phyloP scores from a whole-genome alignment of 2,329 filamentous ascomycete genomes.

The Didymella exigua region DNA sequence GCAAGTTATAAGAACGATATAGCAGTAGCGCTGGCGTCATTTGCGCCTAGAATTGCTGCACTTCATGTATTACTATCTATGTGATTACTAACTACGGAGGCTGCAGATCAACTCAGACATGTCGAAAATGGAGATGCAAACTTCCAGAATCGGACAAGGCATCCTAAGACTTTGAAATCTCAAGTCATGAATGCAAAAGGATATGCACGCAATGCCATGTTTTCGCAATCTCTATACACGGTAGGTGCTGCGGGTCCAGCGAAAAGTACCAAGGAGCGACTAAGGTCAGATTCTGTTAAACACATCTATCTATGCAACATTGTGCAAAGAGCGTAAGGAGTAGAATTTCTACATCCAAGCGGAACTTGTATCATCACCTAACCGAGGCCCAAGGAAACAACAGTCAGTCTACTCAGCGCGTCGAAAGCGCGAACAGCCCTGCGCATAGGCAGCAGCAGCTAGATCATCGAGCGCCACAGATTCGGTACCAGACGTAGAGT shows the following conservation, averaged over 20 bases:
- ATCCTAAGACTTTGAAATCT: no score
- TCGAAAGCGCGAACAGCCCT: not conserved
- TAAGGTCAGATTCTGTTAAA: not conserved
- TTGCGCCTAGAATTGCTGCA: not conserved
- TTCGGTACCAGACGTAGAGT: not conserved
- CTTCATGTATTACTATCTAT: not conserved
- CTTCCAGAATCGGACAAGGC: no score
- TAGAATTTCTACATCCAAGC: not conserved
- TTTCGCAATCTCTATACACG: no score
- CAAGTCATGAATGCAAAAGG: no score
- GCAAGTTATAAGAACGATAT: not conserved
- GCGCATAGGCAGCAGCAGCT: not conserved
- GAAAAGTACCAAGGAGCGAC: not conserved
- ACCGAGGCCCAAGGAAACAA: not conserved
- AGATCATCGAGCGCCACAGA: not conserved
- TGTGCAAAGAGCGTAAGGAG: not conserved
- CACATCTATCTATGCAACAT: not conserved
- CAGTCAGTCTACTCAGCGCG: not conserved
- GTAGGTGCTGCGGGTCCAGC: no score
- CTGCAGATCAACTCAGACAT: not conserved
- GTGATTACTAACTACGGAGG: slow-evolving; percentile 1
- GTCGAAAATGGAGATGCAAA: not conserved
- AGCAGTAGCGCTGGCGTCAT: slow-evolving; percentile 4
- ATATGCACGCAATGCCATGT: no score
- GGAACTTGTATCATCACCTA: not conserved